phyloP scores from a whole-genome alignment of 768 basidiomycete genomes.

The Amanita pseudoporphyria region DNA sequence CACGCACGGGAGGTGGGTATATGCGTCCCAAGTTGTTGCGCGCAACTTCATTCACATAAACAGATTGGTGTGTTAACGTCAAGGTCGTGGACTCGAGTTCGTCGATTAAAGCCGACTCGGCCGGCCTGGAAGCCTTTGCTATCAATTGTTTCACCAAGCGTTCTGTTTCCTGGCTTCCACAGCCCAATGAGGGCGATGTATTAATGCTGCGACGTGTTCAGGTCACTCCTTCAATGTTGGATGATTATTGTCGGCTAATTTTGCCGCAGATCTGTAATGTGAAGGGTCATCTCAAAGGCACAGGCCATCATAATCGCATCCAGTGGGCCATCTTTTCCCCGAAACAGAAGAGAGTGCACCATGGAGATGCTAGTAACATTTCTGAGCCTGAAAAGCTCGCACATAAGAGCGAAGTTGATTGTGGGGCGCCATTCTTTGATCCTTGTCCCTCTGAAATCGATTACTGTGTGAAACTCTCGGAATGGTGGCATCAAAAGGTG shows the following conservation, averaged over 20 bases:
- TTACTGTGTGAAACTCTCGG: conserved; percentile 33
- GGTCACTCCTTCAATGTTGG: conserved; percentile 20
- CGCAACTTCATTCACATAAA: background rate
- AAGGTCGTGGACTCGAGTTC: conserved; percentile 45
- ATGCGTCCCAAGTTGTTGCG: background rate
- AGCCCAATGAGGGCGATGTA: conserved; percentile 36
- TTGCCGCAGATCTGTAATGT: background rate
- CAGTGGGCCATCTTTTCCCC: conserved; percentile 49
- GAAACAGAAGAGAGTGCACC: conserved; percentile 23
- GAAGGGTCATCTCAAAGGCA: conserved; percentile 22
- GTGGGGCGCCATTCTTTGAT: conserved; percentile 35
- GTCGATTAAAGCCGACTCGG: conserved; percentile 18
- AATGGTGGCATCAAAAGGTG: conserved; percentile 40
- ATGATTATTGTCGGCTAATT: background rate
- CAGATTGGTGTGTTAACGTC: conserved; percentile 40
- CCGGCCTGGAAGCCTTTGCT: conserved; percentile 17
- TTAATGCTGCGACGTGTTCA: conserved; percentile 41
- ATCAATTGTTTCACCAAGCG: conserved; percentile 45
- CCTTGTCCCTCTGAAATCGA: conserved; percentile 28
- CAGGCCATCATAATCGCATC: conserved; percentile 36
- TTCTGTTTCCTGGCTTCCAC: conserved; percentile 41
- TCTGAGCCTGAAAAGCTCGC: conserved; percentile 26
- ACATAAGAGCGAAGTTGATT: conserved; percentile 25
- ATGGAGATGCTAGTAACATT: conserved; percentile 25
- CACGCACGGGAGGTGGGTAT: conserved; percentile 17